Conservation (phyloP, 2,329 filamentous ascomycete species). For the Monilinia polystroma region DNA sequence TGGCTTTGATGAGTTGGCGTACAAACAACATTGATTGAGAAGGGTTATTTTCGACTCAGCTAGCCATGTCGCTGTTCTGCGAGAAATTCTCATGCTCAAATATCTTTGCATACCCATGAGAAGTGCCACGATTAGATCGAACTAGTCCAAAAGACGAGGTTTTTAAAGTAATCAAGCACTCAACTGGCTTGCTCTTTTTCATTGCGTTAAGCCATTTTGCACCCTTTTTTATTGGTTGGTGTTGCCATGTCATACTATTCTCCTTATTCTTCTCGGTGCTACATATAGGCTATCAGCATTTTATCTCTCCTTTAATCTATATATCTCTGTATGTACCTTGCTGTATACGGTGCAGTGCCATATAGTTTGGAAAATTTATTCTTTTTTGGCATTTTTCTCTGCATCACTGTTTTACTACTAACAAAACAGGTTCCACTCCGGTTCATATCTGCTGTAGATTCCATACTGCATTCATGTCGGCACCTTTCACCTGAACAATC, state of each 20-base stretch:
- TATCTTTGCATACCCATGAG: neutral
- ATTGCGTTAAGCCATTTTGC: neutral
- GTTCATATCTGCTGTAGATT: neutral
- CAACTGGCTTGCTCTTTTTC: neutral
- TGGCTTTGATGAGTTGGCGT: neutral
- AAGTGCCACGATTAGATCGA: neutral
- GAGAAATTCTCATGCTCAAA: constrained; percentile 1
- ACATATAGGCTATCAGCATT: neutral
- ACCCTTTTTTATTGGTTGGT: neutral
- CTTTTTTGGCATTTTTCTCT: neutral
- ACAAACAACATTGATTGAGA: neutral
- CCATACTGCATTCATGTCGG: neutral
- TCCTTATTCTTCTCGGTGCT: neutral
- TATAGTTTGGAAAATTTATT: neutral
- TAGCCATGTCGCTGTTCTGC: neutral
- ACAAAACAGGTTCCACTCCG: neutral
- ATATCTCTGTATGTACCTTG: constrained; percentile 7
- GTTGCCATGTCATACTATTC: constrained; percentile 4
- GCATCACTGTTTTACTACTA: neutral
- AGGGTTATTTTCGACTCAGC: neutral
- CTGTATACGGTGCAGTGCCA: neutral
- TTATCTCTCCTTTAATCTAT: neutral
- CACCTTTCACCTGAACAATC: neutral
- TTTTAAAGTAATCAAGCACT: neutral
- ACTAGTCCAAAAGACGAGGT: neutral